These are phyloP conservation scores for Monosporascus sp. DNA, from an alignment of 2,329 filamentous ascomycete genomes.

Conservation along the genomic window DNA sequence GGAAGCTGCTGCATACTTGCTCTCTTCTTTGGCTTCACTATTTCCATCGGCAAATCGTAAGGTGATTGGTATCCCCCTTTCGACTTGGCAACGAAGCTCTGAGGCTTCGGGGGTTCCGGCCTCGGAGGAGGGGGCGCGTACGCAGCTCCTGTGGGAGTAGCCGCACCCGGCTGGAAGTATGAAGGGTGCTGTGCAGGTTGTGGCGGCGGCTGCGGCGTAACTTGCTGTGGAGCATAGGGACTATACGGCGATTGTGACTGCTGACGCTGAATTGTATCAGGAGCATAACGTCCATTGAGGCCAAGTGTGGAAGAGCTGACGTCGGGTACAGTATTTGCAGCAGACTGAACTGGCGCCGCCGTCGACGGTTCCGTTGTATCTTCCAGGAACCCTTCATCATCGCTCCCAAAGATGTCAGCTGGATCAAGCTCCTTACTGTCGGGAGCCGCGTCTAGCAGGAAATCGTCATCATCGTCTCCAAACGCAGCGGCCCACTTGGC, in stretches of 20 bases:
- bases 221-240: constrained; percentile 44
- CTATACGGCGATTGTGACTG: constrained; percentile 24
- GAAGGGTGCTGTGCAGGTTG: constrained; percentile 18
- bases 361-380: constrained; percentile 48
- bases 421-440: constrained; percentile 51
- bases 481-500: constrained; percentile 82
- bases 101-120: constrained; percentile 51
- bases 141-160: constrained; percentile 22
- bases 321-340: constrained; percentile 4
- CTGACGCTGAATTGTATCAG: constrained; percentile 18
- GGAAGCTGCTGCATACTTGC: constrained; percentile 51
- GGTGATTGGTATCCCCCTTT: constrained; percentile 92
- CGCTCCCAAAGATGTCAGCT: constrained; percentile 67
- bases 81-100: constrained; percentile 85
- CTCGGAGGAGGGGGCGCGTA: constrained; percentile 33
- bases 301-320: constrained; percentile 15
- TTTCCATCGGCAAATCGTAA: constrained; percentile 89
- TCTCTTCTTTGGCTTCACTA: constrained; percentile 67
- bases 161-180: constrained; percentile 22
- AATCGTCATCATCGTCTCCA: constrained; percentile 61
- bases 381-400: constrained; percentile 80
- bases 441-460: constrained; percentile 50
- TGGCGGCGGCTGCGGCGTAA: constrained; percentile 17
- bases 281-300: constrained; percentile 31
- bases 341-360: constrained; percentile 14